These are phyloP conservation scores for Fusarium sp. DNA, from an alignment of 2,329 filamentous ascomycete genomes.

Conservation along the genomic window DNA sequence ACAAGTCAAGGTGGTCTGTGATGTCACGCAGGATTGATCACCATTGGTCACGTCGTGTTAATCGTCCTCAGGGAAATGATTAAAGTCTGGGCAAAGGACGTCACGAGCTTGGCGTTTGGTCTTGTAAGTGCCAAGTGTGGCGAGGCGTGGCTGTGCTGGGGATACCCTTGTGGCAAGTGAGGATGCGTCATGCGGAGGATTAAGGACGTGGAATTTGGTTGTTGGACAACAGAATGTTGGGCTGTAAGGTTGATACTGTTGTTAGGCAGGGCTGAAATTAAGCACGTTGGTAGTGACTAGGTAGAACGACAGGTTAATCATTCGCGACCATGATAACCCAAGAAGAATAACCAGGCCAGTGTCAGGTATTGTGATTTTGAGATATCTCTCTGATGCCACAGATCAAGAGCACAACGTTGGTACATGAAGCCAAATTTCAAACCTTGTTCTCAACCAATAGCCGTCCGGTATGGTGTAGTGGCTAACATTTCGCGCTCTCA, in stretches of 20 bases:
- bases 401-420: background rate
- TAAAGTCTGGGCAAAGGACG: background rate
- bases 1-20: background rate
- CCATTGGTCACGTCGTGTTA: background rate
- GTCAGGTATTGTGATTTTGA: too few species aligned
- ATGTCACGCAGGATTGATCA: background rate
- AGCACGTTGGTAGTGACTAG: background rate
- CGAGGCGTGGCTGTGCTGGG: conserved; percentile 6
- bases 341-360: too few species aligned
- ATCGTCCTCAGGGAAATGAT: background rate
- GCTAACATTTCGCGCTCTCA: conserved; percentile 53
- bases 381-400: too few species aligned
- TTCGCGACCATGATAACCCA: too few species aligned
- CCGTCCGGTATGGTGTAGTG: conserved; percentile 51
- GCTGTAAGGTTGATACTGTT: background rate
- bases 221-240: background rate
- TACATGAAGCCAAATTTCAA: fast-evolving
- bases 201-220: background rate
- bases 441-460: background rate
- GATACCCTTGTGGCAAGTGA: too few species aligned
- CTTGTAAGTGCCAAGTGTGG: background rate
- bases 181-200: background rate
- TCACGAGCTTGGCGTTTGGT: conserved; percentile 9
- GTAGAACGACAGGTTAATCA: background rate
- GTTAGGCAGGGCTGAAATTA: background rate